Evolutionary conservation across 441 rosid species (phyloP), one percentile per base, ranked within the genome.

Genomic region (Populus trichocarpa): DNA sequence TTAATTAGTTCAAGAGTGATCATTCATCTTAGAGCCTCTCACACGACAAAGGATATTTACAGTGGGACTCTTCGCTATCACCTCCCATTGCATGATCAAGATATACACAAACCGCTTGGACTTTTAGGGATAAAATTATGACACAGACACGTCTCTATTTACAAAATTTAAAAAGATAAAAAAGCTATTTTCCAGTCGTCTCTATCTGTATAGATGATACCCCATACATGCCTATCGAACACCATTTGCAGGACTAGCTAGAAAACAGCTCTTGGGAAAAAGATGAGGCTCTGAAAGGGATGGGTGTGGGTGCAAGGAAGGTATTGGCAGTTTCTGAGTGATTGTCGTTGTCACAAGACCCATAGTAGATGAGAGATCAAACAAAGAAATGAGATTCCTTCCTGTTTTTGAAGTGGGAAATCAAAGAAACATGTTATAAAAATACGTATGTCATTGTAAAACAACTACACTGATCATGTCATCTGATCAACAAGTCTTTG

Each of bases 231-330:
- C 26, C 38, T 14, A 81, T 72, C 73, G 12, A 50, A 36, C 7
- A 36, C 28, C 74, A 69, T 35, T 59, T 40, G 61, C 6, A 30
- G 7, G 23, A 13, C 73, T 38, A 33, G 79, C 67, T 67, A 30
- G 57, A 81, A 42, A 33, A 33, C 28, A 26, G 42, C 35, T 26
- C 20, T 16, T 3, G 4, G 5, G 8, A 13, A 26, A 22, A 63
- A 40, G 86, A 81, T 79, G 79, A 81, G 86, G 83, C 64, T 70
- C 46, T 70, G 84, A 84, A 77, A 79, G 66, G 8, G 78, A 74
- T 32, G 28, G 81, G 25, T 22, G 33, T 30, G 40, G 10, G 61
- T 59, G 64, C 9, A 2, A 33, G 18, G 30, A 53, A 40, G 77
- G 65, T 53, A 9, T 67, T 59, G 28, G 16, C 20, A 4, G 26